Evolutionary conservation across 1,139 yeast species (phyloP).

Genomic region (Pichiaceae sp.): DNA sequence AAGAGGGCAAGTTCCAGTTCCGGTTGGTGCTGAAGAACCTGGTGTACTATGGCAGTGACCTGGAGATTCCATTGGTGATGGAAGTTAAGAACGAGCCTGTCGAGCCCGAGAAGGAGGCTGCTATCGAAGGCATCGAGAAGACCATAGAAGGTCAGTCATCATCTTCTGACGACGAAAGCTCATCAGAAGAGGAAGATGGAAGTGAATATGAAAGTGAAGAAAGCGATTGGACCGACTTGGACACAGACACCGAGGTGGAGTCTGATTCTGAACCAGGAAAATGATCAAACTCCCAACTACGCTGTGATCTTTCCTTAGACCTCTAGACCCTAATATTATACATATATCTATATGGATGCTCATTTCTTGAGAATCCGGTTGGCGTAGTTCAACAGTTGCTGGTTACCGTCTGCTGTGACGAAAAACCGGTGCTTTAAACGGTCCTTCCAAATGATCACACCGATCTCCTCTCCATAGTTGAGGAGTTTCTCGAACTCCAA

Average conservation of each 20-base stretch:
- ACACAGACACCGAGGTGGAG: conserved; percentile 28
- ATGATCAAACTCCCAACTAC: neutral
- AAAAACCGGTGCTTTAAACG: conserved; percentile 61
- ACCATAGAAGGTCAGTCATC: neutral
- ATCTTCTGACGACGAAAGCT: neutral
- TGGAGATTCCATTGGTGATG: conserved; percentile 60
- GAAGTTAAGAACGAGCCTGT: conserved; percentile 55
- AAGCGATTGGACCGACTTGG: conserved; percentile 27
- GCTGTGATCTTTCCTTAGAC: neutral
- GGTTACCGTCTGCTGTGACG: conserved; percentile 78
- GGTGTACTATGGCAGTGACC: conserved; percentile 63
- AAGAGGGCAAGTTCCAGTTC: conserved; percentile 54
- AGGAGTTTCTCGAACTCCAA: conserved; percentile 69
- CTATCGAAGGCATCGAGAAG: conserved; percentile 26
- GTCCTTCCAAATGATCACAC: conserved; percentile 83
- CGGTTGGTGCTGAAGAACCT: conserved; percentile 56
- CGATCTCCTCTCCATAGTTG: conserved; percentile 82
- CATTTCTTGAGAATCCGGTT: conserved; percentile 42
- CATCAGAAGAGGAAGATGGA: conserved; percentile 16
- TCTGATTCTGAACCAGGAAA: conserved; percentile 11
- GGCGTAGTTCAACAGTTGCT: conserved; percentile 82
- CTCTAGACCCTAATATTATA: neutral
- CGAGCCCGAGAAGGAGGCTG: conserved; percentile 36
- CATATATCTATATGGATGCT: neutral
- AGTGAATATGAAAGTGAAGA: conserved; percentile 34